A percentile compares a stretch with the other conserved stretches of the same genome.
phyloP scores from a whole-genome alignment of 2,329 filamentous ascomycete species.

The Fusarium sp. region DNA sequence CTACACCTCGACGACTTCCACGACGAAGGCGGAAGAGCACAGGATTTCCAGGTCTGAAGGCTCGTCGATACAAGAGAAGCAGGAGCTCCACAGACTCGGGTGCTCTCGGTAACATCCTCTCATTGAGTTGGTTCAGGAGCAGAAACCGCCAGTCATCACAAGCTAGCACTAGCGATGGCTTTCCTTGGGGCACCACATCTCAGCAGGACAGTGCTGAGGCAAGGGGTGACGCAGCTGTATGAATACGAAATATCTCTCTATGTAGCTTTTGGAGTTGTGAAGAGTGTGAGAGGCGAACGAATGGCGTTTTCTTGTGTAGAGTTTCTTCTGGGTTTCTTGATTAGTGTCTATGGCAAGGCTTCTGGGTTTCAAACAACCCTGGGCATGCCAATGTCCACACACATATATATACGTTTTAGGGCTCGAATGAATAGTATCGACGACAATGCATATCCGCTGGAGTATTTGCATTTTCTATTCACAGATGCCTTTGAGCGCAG shows the following conservation, averaged over 20 bases:
- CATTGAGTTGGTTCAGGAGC: constrained; percentile 64
- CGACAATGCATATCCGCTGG: not conserved
- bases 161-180: constrained; percentile 35
- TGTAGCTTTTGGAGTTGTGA: constrained; percentile 26
- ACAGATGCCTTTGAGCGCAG: not conserved
- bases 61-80: constrained; percentile 57
- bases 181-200: constrained; percentile 16
- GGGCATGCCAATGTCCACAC: constrained; percentile 2
- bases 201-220: constrained; percentile 34
- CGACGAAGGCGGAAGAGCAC: constrained; percentile 67
- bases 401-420: constrained; percentile 23
- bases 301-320: constrained; percentile 35
- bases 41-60: constrained; percentile 70
- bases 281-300: constrained; percentile 31
- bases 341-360: constrained; percentile 2
- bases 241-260: constrained; percentile 31
- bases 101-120: constrained; percentile 63
- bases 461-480: not conserved
- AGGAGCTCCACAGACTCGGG: constrained; percentile 58
- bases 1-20: constrained; percentile 46
- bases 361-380: not conserved
- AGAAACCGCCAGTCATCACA: constrained; percentile 37
- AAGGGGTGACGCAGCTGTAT: constrained; percentile 49
- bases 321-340: constrained; percentile 18
- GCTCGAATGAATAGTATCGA: constrained; percentile 14